phyloP scores from a whole-genome alignment of 306 rosid genomes.

The Ziziphus jujuba region DNA sequence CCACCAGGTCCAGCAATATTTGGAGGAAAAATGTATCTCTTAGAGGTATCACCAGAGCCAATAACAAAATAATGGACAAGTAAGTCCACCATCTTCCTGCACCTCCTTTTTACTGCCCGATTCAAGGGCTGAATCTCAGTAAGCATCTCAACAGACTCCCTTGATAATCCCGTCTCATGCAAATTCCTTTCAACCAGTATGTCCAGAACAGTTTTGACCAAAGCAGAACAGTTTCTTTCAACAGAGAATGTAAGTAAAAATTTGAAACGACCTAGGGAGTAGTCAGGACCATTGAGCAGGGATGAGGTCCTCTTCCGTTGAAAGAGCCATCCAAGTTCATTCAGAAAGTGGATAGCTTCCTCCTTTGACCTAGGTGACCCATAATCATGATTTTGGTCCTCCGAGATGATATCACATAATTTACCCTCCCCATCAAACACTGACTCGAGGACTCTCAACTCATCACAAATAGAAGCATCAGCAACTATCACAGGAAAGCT shows the following conservation, averaged over 20 bases:
- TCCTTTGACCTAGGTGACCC: conserved; percentile 63
- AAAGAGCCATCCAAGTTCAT: conserved; percentile 96
- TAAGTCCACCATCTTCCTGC: conserved; percentile 65
- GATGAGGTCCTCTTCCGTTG: conserved; percentile 54
- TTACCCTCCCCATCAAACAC: conserved; percentile 49
- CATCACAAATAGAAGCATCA: conserved; percentile 70
- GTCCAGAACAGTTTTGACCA: conserved; percentile 73
- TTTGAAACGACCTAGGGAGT: conserved; percentile 66
- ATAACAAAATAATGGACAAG: conserved; percentile 57
- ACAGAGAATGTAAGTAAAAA: conserved; percentile 73
- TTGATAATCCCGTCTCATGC: conserved; percentile 48
- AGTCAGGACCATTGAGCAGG: conserved; percentile 42
- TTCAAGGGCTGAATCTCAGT: conserved; percentile 71
- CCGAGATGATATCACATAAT: conserved; percentile 48
- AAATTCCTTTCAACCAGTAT: conserved; percentile 52
- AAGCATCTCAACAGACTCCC: conserved; percentile 57
- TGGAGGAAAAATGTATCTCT: conserved; percentile 67
- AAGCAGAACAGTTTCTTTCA: conserved; percentile 65
- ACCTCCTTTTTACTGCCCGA: conserved; percentile 80
- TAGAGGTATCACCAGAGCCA: conserved; percentile 31
- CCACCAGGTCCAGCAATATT: conserved; percentile 78
- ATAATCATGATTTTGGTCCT: conserved; percentile 42
- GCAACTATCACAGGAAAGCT: conserved; percentile 88
- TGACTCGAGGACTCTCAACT: conserved; percentile 68
- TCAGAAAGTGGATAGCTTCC: conserved; percentile 70